phyloP scores from a whole-genome alignment of 768 basidiomycete genomes.

The Naematelia aurantialba region DNA sequence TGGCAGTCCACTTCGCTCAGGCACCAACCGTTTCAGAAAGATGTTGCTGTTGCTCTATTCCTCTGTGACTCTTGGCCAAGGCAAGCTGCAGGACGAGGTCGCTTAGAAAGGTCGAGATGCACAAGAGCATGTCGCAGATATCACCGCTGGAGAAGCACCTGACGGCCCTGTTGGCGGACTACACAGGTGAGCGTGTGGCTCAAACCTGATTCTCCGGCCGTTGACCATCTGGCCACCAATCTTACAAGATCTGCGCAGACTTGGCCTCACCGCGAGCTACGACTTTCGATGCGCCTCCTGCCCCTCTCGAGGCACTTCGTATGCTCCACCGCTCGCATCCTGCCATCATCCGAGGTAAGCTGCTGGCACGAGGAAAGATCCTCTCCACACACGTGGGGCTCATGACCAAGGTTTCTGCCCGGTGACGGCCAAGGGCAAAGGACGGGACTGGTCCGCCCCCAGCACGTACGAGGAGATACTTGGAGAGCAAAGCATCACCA shows the following conservation, averaged over 20 bases:
- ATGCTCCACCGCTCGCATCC: slow-evolving; percentile 1
- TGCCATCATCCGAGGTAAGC: slow-evolving; percentile 1
- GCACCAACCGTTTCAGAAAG: background rate
- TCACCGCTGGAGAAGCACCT: background rate
- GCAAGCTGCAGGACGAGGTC: background rate
- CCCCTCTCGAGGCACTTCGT: slow-evolving; percentile 6
- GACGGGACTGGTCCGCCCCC: slow-evolving; percentile 61
- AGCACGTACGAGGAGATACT: slow-evolving; percentile 57
- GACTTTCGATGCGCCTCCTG: background rate
- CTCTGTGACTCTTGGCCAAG: background rate
- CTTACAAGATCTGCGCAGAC: background rate
- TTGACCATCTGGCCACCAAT: background rate
- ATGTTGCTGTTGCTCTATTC: background rate
- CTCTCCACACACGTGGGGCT: background rate
- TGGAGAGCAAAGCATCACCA: slow-evolving; percentile 60
- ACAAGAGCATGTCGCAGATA: background rate
- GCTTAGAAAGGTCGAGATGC: background rate
- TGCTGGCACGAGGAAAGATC: background rate
- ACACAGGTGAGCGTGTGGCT: background rate
- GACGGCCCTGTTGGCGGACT: background rate
- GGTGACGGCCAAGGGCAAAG: slow-evolving; percentile 16
- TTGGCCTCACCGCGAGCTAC: background rate
- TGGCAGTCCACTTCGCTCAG: too few species aligned
- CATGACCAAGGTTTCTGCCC: background rate
- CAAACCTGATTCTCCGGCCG: too few species aligned